Conservation (phyloP, 2,329 filamentous ascomycete genomes). For the Trichoderma sp. region DNA sequence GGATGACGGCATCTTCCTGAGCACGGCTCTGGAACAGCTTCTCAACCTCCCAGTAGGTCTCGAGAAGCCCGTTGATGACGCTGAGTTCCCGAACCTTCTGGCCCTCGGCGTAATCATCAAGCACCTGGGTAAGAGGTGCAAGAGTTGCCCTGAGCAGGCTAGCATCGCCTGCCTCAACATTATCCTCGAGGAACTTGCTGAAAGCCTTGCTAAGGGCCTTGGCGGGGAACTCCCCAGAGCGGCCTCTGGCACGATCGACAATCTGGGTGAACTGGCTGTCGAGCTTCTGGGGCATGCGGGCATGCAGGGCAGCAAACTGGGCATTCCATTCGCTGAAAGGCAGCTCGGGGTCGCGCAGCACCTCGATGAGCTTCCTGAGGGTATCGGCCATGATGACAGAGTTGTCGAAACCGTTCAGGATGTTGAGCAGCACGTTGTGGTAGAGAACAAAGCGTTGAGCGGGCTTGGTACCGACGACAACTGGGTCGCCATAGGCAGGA, state of each 20-base stretch:
- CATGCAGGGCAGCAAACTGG: conserved; percentile 93
- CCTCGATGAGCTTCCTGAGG: conserved; percentile 83
- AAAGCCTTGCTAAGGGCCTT: conserved; percentile 83
- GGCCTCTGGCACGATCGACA: conserved; percentile 75
- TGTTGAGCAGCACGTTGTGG: conserved; percentile 76
- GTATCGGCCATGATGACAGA: conserved; percentile 90
- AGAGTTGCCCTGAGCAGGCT: conserved; percentile 71
- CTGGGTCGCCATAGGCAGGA: conserved; percentile 79
- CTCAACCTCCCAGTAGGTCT: conserved; percentile 81
- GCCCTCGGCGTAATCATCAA: conserved; percentile 79
- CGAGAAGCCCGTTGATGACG: conserved; percentile 75
- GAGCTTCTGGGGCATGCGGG: conserved; percentile 93
- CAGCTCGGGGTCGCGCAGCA: conserved; percentile 83
- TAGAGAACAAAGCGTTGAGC: conserved; percentile 81
- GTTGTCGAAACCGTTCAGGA: conserved; percentile 93
- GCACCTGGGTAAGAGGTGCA: conserved; percentile 71
- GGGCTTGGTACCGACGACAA: conserved; percentile 86
- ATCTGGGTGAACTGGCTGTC: conserved; percentile 79
- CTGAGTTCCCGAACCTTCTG: conserved; percentile 86
- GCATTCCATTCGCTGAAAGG: conserved; percentile 96
- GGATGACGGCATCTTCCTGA: conserved; percentile 89
- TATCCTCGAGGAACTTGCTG: conserved; percentile 84
- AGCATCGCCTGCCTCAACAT: conserved; percentile 69
- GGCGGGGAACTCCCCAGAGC: conserved; percentile 85
- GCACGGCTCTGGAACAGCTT: conserved; percentile 81